Evolutionary conservation across 345 rosid species (phyloP).

Genomic region (Lepidium didymum): DNA sequence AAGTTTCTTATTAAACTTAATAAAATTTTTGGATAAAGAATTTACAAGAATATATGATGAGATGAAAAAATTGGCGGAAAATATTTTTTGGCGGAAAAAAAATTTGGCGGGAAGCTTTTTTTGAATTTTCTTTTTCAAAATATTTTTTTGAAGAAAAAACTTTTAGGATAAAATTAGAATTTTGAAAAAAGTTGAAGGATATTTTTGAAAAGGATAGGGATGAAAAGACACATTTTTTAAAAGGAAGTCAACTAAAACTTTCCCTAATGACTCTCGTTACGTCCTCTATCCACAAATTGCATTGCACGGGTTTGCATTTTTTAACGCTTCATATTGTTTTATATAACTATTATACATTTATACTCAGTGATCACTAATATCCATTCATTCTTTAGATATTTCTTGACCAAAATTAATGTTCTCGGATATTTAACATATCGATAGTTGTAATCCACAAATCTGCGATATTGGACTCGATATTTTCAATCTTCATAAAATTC

Average conservation of each 20-base stretch:
- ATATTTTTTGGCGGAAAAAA: too few species aligned
- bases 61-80: too few species aligned
- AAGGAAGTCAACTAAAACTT: constrained; percentile 14
- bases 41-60: too few species aligned
- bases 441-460: background rate
- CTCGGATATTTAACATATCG: background rate
- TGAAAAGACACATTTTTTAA: too few species aligned
- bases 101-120: too few species aligned
- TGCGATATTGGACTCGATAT: background rate
- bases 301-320: constrained; percentile 3
- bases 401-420: background rate
- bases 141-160: too few species aligned
- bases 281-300: constrained; percentile 12
- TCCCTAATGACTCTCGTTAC: constrained; percentile 6
- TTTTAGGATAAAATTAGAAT: too few species aligned
- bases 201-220: too few species aligned
- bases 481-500: constrained; percentile 6
- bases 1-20: too few species aligned
- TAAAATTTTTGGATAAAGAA: too few species aligned
- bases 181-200: too few species aligned
- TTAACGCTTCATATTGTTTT: background rate
- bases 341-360: background rate
- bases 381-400: background rate
- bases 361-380: background rate
- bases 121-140: too few species aligned